These are phyloP conservation scores for Fusarium nurragi DNA, from an alignment of 2,329 filamentous ascomycete species.

Conservation along the genomic window DNA sequence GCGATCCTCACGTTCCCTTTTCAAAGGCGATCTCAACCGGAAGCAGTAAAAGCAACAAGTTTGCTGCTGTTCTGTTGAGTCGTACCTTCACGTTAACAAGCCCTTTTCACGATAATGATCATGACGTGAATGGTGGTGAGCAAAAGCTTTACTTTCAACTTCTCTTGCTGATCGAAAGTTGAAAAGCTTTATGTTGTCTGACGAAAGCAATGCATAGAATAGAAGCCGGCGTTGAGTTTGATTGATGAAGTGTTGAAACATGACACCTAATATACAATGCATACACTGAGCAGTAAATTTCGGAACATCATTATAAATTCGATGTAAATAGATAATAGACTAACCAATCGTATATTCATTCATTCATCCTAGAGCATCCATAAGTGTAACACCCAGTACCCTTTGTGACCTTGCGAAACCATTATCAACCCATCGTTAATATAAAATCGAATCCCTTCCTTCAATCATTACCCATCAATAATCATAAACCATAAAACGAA, in stretches of 20 bases:
- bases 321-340: slow-evolving; percentile 34
- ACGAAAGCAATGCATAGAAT: slow-evolving; percentile 31
- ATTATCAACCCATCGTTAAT: slow-evolving; percentile 5
- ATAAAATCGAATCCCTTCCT: slow-evolving; percentile 9
- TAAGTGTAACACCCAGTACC: not conserved
- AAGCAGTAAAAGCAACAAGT: not conserved
- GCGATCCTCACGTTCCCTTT: not conserved
- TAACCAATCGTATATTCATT: slow-evolving; percentile 36
- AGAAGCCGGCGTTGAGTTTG: slow-evolving; percentile 30
- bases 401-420: not conserved
- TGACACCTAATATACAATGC: slow-evolving; percentile 3
- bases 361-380: slow-evolving; percentile 15
- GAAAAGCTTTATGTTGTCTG: slow-evolving; percentile 5
- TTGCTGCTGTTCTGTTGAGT: not conserved
- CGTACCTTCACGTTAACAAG: not conserved
- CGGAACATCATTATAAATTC: not conserved
- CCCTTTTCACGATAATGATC: not conserved
- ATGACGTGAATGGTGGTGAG: not conserved
- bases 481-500: slow-evolving; percentile 32
- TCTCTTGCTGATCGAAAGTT: not conserved
- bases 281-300: slow-evolving; percentile 1
- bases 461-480: slow-evolving; percentile 30
- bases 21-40: not conserved
- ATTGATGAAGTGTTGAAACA: slow-evolving; percentile 9
- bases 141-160: not conserved